Evolutionary conservation across 2,329 filamentous ascomycete genomes (phyloP).

Genomic region (Cadophora sp.): DNA sequence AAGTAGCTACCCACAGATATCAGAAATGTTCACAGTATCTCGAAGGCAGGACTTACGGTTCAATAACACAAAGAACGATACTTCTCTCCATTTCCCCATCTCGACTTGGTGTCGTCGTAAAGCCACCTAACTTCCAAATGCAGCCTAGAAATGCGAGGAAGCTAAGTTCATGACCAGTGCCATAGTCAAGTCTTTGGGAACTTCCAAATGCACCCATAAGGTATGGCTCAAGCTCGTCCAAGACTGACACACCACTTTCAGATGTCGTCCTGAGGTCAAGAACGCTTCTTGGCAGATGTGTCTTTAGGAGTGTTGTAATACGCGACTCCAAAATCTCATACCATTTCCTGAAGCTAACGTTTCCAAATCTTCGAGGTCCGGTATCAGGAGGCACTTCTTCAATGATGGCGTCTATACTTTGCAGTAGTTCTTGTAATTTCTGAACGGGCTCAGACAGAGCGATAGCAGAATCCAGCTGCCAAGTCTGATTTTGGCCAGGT

Average conservation of each 20-base stretch:
- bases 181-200: conserved; percentile 88
- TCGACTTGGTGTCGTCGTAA: conserved; percentile 58
- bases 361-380: conserved; percentile 89
- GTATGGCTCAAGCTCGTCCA: conserved; percentile 77
- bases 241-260: conserved; percentile 51
- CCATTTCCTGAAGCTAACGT: conserved; percentile 89
- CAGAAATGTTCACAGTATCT: conserved; percentile 18
- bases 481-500: conserved; percentile 56
- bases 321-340: conserved; percentile 70
- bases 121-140: conserved; percentile 89
- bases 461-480: conserved; percentile 52
- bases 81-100: conserved; percentile 71
- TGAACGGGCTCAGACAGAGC: conserved; percentile 56
- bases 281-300: conserved; percentile 59
- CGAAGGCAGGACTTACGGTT: conserved; percentile 66
- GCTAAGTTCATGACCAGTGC: conserved; percentile 93
- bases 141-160: conserved; percentile 91
- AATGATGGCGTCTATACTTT: conserved; percentile 69
- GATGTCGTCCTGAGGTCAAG: conserved; percentile 34
- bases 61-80: conserved; percentile 82
- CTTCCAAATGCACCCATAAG: conserved; percentile 89
- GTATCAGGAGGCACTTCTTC: conserved; percentile 82
- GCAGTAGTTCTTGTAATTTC: conserved; percentile 70
- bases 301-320: conserved; percentile 60
- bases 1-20: conserved; percentile 66